Conservation (phyloP, 176 grass and related monocot species). For the Sorghum bicolor region Sorghum_bicolor_NCBIv3 NC_012877.2:53087001-53087500, state of each 20-base stretch:
- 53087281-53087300: neutral
- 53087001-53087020: constrained; percentile 45
- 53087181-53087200: neutral
- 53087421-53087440: constrained; percentile 98
- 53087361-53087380: neutral
- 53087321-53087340: constrained; percentile 3
- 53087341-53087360: constrained; percentile 8
- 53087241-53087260: neutral
- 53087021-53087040: neutral
- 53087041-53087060: neutral
- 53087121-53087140: neutral
- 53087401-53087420: constrained; percentile 74
- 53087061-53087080: neutral
- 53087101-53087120: neutral
- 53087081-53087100: neutral
- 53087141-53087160: neutral
- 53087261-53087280: neutral
- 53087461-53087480: constrained; percentile 91
- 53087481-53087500: constrained; percentile 94
- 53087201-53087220: neutral
- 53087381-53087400: neutral
- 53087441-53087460: constrained; percentile 63
- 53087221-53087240: neutral
- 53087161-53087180: neutral
- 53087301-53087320: neutral